Evolutionary conservation across 208 protist species (phyloP), one percentile per base, ranked within the genome.

Genomic region (Wallacemonas sp.): DNA sequence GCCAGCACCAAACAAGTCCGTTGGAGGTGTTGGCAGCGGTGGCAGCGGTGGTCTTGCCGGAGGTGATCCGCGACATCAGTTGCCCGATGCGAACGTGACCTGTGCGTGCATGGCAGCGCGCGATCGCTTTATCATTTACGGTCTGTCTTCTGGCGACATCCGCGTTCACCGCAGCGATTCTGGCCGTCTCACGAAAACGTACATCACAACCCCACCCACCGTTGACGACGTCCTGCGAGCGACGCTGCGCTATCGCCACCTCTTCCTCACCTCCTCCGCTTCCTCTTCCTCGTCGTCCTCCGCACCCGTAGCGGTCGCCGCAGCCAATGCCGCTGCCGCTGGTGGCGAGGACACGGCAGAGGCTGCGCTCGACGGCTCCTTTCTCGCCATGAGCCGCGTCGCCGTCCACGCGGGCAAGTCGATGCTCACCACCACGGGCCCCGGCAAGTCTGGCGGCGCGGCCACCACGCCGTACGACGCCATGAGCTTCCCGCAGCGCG

Each of bases 151-250:
- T 33, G 87, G 87, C 17, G 87, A 93, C 38, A 84, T 93, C 46
- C 87, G 87, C 29, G 56, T 88, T 19, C 87, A 93, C 67, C 83
- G 81, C 61, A 85, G 57, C 27, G 81, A 93, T 61, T 87, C 79
- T 2, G 87, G 87, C 16, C 75, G 81, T 16, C 61, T 93, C 26
- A 61, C 87, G 56, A 86, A 88, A 56, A 93, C 87, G n/a, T 80
- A 83, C 80, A 56, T 88, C 48, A 87, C 83, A 21, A 78, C 75
- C 1, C 76, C 83, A 6, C 87, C 87, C 8, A 85, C 81, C 19
- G 69, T 74, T 2, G 75, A 84, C 27, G 76, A 90, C 49, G 77
- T 93, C n/a, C 48, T 88, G 17, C 54, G 72, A 27, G 81, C 87
- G n/a, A 82, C 78, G 34, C 44, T 90, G 21, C 74, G 74, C 27